Evolutionary conservation across 2,329 filamentous ascomycete species (phyloP), one percentile per base, ranked within the genome.

Genomic region (Scopulariopsis brevicaulis): DNA sequence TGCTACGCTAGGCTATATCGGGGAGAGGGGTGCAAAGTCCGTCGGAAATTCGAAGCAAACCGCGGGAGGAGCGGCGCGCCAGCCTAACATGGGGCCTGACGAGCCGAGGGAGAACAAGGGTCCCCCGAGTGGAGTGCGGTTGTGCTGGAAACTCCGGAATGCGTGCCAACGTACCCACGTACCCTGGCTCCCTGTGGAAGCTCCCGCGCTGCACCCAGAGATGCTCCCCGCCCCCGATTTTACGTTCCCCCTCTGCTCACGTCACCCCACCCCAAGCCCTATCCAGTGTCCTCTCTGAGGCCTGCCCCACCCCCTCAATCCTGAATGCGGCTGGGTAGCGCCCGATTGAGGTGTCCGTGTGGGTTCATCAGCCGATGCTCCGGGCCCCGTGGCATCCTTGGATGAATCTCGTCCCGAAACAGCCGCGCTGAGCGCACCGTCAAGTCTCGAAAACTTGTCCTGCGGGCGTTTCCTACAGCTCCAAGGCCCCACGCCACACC

Each of bases 351-450:
- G 20, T 50, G 46, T 22, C 8, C 22, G 46, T 22, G n/a, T 50
- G n/a, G 20, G 20, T 50, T 24, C 28, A 24, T 50, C 46, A 50
- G 46, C 46, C 46, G 46, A 50, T 50, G 46, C 22, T 22, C 20
- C 15, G n/a, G n/a, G 15, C 3, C 43, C 15, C n/a, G 11, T 11
- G 22, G 46, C 22, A 20, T n/a, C 11, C 46, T 24, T 22, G n/a
- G 46, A 24, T 46, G 24, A 28, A 24, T 32, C 55, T 50, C 55
- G 43, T 56, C 55, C 55, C 55, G 55, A 56, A 32, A 51, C 32
- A 56, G 43, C 55, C 55, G 55, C 55, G 32, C 8, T n/a, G 40
- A 25, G 32, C 37, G 46, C 55, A 37, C 14, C 5, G 11, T 4
- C 34, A 55, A 32, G 2, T 22, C 20, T 50, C 20, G 46, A 11